phyloP scores from a whole-genome alignment of 2,329 filamentous ascomycete genomes.

The Pleomassaria siparia region DNA sequence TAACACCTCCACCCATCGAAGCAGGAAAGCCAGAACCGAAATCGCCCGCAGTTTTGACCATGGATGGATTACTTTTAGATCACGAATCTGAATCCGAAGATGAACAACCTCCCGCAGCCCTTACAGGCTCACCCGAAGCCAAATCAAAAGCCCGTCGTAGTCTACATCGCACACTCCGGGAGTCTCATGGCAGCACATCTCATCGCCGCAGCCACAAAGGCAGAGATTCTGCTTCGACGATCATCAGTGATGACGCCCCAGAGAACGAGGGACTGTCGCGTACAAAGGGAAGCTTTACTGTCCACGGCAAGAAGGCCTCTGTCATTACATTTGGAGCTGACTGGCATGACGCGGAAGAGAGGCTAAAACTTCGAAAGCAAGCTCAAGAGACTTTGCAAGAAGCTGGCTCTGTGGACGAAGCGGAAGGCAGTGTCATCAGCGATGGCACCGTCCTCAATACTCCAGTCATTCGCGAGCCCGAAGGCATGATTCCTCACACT shows the following conservation, averaged over 20 bases:
- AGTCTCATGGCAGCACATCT: constrained; percentile 65
- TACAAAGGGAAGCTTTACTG: constrained; percentile 84
- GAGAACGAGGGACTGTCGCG: constrained; percentile 72
- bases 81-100: constrained; percentile 32
- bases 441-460: constrained; percentile 23
- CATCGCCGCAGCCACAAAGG: constrained; percentile 73
- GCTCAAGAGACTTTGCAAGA: constrained; percentile 35
- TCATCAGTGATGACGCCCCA: constrained; percentile 48
- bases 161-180: constrained; percentile 84
- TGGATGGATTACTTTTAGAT: constrained; percentile 28
- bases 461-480: constrained; percentile 17
- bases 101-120: constrained; percentile 26
- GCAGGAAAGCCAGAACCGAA: constrained; percentile 19
- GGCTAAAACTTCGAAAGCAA: constrained; percentile 42
- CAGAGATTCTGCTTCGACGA: constrained; percentile 68
- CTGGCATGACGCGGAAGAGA: constrained; percentile 63
- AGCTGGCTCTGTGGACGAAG: constrained; percentile 26
- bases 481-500: constrained; percentile 24
- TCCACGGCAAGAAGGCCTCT: constrained; percentile 97
- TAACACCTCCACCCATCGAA: constrained; percentile 36
- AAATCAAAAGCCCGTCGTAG: constrained; percentile 77
- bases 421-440: constrained; percentile 28
- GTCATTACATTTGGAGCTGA: constrained; percentile 97
- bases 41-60: constrained; percentile 25
- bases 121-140: constrained; percentile 51